A percentile compares a stretch with the other conserved stretches of the same genome.
These are phyloP conservation scores for Trichoderma endophyticum DNA, from an alignment of 2,329 filamentous ascomycete species.

Conservation along the genomic window DNA sequence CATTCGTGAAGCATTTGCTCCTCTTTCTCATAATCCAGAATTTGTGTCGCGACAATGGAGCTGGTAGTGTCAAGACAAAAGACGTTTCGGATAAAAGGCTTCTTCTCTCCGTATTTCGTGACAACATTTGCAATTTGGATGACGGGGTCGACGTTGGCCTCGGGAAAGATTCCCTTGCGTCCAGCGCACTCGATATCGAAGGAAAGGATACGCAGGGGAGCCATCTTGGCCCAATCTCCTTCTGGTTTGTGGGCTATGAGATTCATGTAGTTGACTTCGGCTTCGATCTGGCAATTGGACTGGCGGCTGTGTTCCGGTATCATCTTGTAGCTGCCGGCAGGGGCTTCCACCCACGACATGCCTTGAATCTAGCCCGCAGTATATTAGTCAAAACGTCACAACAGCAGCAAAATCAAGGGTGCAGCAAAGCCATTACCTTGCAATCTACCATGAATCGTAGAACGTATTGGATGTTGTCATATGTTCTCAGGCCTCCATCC, in stretches of 20 bases:
- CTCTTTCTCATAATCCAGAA: constrained; percentile 78
- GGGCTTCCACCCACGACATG: constrained; percentile 96
- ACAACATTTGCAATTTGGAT: constrained; percentile 98
- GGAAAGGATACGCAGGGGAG: constrained; percentile 84
- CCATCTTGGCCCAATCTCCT: constrained; percentile 98
- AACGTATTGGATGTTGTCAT: constrained; percentile 94
- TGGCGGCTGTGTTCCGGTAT: constrained; percentile 65
- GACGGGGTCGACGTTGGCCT: constrained; percentile 85
- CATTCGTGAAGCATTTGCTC: constrained; percentile 88
- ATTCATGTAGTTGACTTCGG: constrained; percentile 75
- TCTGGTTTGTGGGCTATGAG: constrained; percentile 83
- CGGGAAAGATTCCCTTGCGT: constrained; percentile 94
- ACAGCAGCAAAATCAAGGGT: background rate
- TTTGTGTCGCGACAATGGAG: constrained; percentile 89
- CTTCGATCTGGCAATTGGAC: constrained; percentile 96
- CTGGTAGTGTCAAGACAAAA: constrained; percentile 93
- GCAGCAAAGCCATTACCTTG: constrained; percentile 51
- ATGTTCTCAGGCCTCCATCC: constrained; percentile 75
- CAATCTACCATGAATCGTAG: constrained; percentile 98
- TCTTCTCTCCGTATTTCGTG: constrained; percentile 88
- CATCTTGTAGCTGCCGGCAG: constrained; percentile 68
- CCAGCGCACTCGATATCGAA: constrained; percentile 99
- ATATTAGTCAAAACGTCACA: background rate
- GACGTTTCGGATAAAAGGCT: constrained; percentile 93
- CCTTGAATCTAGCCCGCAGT: constrained; percentile 63